Base-by-base conservation (phyloP, 2,329 filamentous ascomycete species). In the Trichoderma oligosporum region DNA sequence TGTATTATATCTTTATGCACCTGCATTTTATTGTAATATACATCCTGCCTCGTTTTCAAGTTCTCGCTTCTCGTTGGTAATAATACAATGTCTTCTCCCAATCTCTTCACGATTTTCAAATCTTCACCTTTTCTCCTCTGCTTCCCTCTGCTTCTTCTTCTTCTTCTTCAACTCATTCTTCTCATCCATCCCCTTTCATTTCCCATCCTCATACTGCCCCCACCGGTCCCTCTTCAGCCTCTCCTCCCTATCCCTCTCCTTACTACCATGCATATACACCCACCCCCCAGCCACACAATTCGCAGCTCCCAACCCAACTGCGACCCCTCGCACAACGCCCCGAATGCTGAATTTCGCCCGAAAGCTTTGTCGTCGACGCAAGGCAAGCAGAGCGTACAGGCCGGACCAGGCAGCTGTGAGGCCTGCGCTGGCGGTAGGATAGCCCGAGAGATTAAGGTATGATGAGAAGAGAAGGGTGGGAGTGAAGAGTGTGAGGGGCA, bases 401-500 rank as follows among this genome's bases (percentile, higher is more conserved):
- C 81, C 82, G 42, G 78, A 82, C 71, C 79, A 80, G 14, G 82
- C 80, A 52, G 79, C 79, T 0, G 78, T 76, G 57, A 84, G 70
- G 49, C 80, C 82, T 2, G 81, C 82, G 57, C 76, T 76, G 66
- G 82, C 81, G 51, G 79, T 81, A 60, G 76, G 77, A 71, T 80
- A 83, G 58, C 82, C 82, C 18, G 81, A 79, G 6, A 85, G 76
- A 68, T 82, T 83, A 65, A 83, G 76, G 71, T 84, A 85, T 66
- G 76, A 78, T 54, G 77, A 74, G 70, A 84, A 82, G 56, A 82
- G 69, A 29, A 84, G 76, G 24, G 80, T 73, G 22, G 78, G 78
- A n/a, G 74, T 69, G 65, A 78, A 76, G 62, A 79, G 71, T 66
- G 81, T 75, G 65, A 83, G 74, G 33, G 81, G 78, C 3, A 82